Conservation (phyloP, 768 basidiomycete species). For the Austroboletus eburneus region DNA sequence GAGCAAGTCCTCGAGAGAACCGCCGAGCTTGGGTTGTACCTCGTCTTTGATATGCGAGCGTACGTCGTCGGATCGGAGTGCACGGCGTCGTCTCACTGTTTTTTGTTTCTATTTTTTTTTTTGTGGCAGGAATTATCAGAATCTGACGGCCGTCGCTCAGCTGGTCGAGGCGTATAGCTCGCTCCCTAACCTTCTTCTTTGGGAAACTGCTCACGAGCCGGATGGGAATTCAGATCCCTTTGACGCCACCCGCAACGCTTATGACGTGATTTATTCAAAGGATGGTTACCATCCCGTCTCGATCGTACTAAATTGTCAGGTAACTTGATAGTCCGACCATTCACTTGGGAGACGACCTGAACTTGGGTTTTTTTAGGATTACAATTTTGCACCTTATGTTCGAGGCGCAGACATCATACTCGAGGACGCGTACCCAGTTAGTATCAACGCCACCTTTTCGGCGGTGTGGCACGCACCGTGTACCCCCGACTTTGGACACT, state of each 20-base stretch:
- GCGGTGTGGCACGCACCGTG: conserved; percentile 57
- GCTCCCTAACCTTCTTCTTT: conserved; percentile 61
- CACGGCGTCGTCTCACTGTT: neutral
- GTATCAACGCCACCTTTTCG: conserved; percentile 62
- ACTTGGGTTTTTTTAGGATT: conserved; percentile 44
- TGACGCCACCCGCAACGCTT: conserved; percentile 47
- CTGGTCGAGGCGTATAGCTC: conserved; percentile 64
- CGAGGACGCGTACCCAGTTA: conserved; percentile 40
- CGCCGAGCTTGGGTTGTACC: conserved; percentile 38
- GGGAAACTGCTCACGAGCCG: conserved; percentile 73
- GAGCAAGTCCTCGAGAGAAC: conserved; percentile 19
- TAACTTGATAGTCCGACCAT: neutral
- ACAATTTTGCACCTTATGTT: conserved; percentile 54
- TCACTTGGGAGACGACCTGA: neutral
- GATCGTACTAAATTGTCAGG: conserved; percentile 48
- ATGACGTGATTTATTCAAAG: conserved; percentile 43
- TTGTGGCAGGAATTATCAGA: conserved; percentile 59
- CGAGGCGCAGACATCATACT: conserved; percentile 65
- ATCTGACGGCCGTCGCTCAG: conserved; percentile 53
- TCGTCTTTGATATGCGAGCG: conserved; percentile 80
- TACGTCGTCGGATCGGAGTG: conserved; percentile 19
- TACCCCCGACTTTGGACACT: conserved; percentile 63
- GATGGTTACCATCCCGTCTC: conserved; percentile 61
- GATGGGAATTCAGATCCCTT: conserved; percentile 66
- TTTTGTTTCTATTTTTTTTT: too few species aligned